Conservation (phyloP, 148 eudicot species). For the Silene conica region DNA sequence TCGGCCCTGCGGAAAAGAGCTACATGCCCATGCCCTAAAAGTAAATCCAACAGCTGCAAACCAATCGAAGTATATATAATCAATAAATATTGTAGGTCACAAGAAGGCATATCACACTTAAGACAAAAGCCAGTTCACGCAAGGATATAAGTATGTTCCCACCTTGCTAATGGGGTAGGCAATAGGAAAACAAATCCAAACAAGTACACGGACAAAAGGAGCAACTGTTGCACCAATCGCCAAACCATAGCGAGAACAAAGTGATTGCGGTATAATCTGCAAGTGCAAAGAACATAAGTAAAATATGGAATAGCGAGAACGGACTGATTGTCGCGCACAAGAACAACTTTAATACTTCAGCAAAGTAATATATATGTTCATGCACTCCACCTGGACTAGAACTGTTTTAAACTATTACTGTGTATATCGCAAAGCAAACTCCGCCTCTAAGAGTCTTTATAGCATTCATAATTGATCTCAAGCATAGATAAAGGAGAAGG, state of each 20-base stretch:
- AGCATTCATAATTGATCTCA: not conserved
- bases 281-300: constrained; percentile 15
- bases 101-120: not conserved
- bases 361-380: constrained; percentile 3
- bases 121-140: not conserved
- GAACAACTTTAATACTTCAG: not conserved
- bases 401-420: not conserved
- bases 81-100: constrained; percentile 10
- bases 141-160: constrained; percentile 9
- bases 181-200: constrained; percentile 90
- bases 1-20: constrained; percentile 69
- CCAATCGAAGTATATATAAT: constrained; percentile 16
- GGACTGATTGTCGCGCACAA: not conserved
- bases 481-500: not conserved
- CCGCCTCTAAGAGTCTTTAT: not conserved
- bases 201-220: constrained; percentile 88
- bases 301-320: not conserved
- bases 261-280: constrained; percentile 95
- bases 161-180: constrained; percentile 99
- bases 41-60: constrained; percentile 54
- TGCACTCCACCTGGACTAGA: not conserved
- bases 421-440: constrained; percentile 4
- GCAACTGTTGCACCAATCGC: constrained; percentile 89
- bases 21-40: constrained; percentile 48
- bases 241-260: constrained; percentile 89